phyloP scores from a whole-genome alignment of 179 eudicot species.

The Beta lomatogona region DNA sequence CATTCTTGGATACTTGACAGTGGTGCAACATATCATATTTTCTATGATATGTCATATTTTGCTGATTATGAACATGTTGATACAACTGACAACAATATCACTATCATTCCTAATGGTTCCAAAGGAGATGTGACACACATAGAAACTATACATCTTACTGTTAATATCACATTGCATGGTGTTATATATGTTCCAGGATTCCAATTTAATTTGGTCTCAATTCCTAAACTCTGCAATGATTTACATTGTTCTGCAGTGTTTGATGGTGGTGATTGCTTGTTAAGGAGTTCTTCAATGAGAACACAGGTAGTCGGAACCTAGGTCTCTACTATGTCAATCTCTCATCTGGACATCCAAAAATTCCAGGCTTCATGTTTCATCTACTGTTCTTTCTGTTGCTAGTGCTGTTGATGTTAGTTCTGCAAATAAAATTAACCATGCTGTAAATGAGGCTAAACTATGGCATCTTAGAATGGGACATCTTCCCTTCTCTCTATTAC shows the following conservation, averaged over 20 bases:
- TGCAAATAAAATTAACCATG: too few species aligned
- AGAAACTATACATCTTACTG: neutral
- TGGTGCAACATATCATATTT: neutral
- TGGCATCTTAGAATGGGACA: conserved; percentile 1
- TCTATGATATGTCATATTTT: neutral
- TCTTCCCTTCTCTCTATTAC: neutral
- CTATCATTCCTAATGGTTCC: conserved; percentile 3
- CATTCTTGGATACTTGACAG: neutral
- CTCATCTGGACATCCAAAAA: neutral
- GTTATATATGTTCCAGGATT: neutral
- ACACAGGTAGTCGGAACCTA: fast-evolving
- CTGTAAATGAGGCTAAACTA: neutral
- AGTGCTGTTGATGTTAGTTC: too few species aligned
- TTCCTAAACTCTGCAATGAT: neutral
- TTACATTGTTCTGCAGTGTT: neutral
- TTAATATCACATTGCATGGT: neutral
- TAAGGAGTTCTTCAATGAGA: neutral
- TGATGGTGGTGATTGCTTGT: neutral
- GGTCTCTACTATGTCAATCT: neutral
- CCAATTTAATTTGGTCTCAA: neutral
- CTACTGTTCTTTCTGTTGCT: too few species aligned
- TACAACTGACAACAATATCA: fast-evolving
- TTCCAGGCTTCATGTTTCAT: too few species aligned
- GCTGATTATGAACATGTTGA: neutral
- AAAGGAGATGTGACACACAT: neutral